A percentile compares a stretch with the other conserved stretches of the same genome.
Evolutionary conservation across 768 basidiomycete genomes (phyloP).

Genomic region (Infundibulicybe gibba): DNA sequence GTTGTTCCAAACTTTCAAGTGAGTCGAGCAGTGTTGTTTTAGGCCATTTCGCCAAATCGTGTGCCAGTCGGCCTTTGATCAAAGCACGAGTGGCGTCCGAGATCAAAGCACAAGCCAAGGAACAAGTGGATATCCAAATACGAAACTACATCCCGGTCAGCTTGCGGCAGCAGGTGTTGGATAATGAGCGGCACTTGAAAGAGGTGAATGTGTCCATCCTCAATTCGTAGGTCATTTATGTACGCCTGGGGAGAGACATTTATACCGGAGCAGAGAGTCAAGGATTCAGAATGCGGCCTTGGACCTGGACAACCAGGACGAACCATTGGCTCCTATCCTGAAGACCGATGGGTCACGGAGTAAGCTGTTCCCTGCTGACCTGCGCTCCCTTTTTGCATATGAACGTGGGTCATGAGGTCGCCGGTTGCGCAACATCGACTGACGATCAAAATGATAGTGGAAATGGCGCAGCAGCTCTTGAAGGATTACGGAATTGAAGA

Average conservation of each 20-base stretch:
- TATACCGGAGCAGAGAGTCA: slow-evolving; percentile 33
- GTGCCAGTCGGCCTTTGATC: slow-evolving; percentile 12
- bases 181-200: slow-evolving; percentile 38
- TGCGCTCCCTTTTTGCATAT: slow-evolving; percentile 49
- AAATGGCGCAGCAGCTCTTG: slow-evolving; percentile 35
- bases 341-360: slow-evolving; percentile 46
- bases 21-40: not conserved
- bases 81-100: slow-evolving; percentile 35
- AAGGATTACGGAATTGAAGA: slow-evolving; percentile 46
- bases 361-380: slow-evolving; percentile 42
- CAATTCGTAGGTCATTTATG: slow-evolving; percentile 46
- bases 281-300: slow-evolving; percentile 45
- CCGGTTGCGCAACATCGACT: not conserved
- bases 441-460: slow-evolving; percentile 25
- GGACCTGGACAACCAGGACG: slow-evolving; percentile 34
- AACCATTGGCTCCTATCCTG: slow-evolving; percentile 42
- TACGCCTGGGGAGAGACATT: not conserved
- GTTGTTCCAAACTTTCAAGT: not conserved
- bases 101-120: slow-evolving; percentile 36
- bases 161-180: slow-evolving; percentile 37
- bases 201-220: slow-evolving; percentile 39
- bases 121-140: slow-evolving; percentile 47
- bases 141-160: slow-evolving; percentile 43
- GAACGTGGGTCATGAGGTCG: slow-evolving; percentile 35
- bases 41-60: not conserved